Evolutionary conservation across 768 basidiomycete species (phyloP).

Genomic region (Trametes cingulata): DNA sequence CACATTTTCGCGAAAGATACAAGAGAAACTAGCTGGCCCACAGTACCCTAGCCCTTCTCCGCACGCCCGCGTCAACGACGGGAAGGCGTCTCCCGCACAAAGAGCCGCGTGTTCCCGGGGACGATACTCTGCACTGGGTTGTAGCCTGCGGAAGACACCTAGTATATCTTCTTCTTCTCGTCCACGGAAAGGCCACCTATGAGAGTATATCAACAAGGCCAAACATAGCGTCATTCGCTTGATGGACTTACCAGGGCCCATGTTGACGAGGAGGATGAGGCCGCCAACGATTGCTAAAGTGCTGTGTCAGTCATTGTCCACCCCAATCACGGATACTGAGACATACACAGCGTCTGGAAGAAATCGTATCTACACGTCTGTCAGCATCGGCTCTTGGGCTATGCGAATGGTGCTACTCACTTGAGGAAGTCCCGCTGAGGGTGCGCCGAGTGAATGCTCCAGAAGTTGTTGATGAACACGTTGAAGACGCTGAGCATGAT

Average conservation of each 20-base stretch:
- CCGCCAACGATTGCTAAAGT: slow-evolving; percentile 90
- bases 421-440: slow-evolving; percentile 98
- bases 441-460: slow-evolving; percentile 89
- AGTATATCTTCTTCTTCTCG: slow-evolving; percentile 98
- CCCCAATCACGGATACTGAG: background rate
- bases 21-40: slow-evolving; percentile 17
- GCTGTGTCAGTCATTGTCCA: background rate
- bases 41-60: slow-evolving; percentile 4
- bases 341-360: slow-evolving; percentile 88
- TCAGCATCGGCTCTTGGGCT: background rate
- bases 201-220: slow-evolving; percentile 7
- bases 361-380: slow-evolving; percentile 82
- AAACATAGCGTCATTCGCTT: background rate
- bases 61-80: background rate
- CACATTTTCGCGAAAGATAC: slow-evolving; percentile 16
- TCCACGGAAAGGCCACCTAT: slow-evolving; percentile 93
- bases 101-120: background rate
- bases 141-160: slow-evolving; percentile 5
- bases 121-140: background rate
- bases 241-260: slow-evolving; percentile 78
- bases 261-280: slow-evolving; percentile 94
- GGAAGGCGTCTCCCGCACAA: background rate
- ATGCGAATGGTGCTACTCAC: slow-evolving; percentile 48
- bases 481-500: slow-evolving; percentile 92
- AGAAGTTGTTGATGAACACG: slow-evolving; percentile 98